Conservation (phyloP, 768 basidiomycete species). For the Trametes gibbosa region DNA sequence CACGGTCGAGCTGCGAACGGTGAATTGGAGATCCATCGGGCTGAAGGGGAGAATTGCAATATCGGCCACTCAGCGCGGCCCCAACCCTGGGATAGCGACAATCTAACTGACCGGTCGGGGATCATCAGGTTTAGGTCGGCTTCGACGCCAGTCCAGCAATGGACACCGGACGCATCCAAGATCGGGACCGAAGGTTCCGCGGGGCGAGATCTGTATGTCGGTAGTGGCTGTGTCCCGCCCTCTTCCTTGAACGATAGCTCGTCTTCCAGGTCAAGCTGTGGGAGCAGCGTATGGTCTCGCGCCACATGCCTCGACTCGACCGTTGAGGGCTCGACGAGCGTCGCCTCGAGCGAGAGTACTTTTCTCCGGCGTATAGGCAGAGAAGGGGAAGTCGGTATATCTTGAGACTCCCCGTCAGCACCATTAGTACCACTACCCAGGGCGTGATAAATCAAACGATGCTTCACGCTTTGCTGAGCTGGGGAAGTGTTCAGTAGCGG, state of each 20-base stretch:
- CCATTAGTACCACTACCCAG: constrained; percentile 17
- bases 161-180: constrained; percentile 14
- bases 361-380: constrained; percentile 4
- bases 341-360: constrained; percentile 22
- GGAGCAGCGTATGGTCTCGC: neutral
- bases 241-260: neutral
- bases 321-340: constrained; percentile 6
- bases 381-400: neutral
- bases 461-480: constrained; percentile 35
- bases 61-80: neutral
- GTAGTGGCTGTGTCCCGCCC: neutral
- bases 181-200: constrained; percentile 3
- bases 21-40: constrained; percentile 57
- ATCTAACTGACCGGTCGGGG: constrained; percentile 49
- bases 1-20: constrained; percentile 34
- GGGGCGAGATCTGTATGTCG: neutral
- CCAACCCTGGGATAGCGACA: neutral
- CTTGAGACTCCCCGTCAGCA: neutral
- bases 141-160: constrained; percentile 39
- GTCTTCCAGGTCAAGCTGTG: constrained; percentile 1
- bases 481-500: constrained; percentile 32
- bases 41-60: constrained; percentile 31
- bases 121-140: constrained; percentile 48
- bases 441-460: constrained; percentile 49
- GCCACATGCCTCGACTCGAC: neutral